Evolutionary conservation across 1,284 basidiomycete species (phyloP).

Genomic region (Austroboletus novae-zelandiae): DNA sequence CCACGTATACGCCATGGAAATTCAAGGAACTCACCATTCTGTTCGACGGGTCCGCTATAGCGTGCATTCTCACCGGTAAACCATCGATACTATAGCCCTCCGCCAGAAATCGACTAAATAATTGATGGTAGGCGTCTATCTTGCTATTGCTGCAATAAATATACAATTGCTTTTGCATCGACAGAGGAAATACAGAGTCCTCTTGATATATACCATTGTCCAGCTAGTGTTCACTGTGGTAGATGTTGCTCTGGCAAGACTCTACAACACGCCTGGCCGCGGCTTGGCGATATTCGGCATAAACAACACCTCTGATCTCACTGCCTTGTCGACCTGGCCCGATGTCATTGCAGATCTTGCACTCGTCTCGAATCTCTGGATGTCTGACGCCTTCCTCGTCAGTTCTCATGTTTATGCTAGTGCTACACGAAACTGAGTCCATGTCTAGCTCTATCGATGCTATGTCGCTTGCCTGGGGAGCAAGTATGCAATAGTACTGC

Average conservation of each 20-base stretch:
- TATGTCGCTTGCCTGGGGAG: conserved; percentile 19
- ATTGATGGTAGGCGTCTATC: conserved; percentile 14
- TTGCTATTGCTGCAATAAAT: conserved; percentile 15
- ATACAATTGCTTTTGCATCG: conserved; percentile 5
- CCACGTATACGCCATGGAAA: conserved; percentile 9
- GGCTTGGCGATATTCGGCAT: conserved; percentile 16
- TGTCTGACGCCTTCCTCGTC: conserved; percentile 25
- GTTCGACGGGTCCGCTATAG: conserved; percentile 21
- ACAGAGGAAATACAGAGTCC: no score
- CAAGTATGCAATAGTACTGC: background rate
- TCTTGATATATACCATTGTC: no score
- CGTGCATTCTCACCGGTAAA: conserved; percentile 19
- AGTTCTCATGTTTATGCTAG: background rate
- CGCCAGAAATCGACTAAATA: background rate
- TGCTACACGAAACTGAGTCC: background rate
- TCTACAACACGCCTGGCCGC: conserved; percentile 15
- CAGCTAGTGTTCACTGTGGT: conserved; percentile 21
- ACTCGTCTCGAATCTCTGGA: conserved; percentile 22
- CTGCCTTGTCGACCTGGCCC: conserved; percentile 18
- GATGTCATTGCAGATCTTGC: conserved; percentile 6
- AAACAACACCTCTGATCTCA: background rate
- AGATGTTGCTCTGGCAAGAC: conserved; percentile 16
- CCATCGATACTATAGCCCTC: no score
- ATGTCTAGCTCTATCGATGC: conserved; percentile 25
- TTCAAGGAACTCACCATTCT: conserved; percentile 17